These are phyloP conservation scores for Phanerochaete sordida DNA, from an alignment of 768 basidiomycete genomes.

Conservation along the genomic window DNA sequence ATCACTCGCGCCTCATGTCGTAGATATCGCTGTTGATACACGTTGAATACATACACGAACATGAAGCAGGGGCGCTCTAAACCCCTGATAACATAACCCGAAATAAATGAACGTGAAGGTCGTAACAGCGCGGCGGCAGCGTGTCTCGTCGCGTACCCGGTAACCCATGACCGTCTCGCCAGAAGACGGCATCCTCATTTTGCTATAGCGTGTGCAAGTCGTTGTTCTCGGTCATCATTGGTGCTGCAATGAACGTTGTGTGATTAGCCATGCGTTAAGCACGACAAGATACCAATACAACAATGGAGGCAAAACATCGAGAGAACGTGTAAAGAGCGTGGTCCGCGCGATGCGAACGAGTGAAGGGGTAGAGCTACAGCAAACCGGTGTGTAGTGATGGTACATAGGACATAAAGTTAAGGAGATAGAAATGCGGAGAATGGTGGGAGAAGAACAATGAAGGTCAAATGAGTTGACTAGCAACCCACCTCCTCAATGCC, in stretches of 20 bases:
- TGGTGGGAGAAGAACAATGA: background rate
- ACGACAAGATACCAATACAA: slow-evolving; percentile 2
- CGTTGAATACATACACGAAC: background rate
- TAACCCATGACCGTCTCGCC: background rate
- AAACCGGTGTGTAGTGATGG: slow-evolving; percentile 3
- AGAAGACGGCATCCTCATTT: background rate
- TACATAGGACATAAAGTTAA: background rate
- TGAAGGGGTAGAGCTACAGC: background rate
- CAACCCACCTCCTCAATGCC: slow-evolving; percentile 19
- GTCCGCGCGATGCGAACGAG: background rate
- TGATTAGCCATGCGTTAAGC: slow-evolving; percentile 9
- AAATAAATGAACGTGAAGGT: background rate
- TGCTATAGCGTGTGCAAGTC: background rate
- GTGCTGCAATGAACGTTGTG: background rate
- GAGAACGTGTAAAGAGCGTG: slow-evolving; percentile 2
- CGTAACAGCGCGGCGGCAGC: background rate
- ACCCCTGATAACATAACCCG: background rate
- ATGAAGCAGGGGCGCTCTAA: background rate
- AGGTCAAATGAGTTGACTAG: slow-evolving; percentile 6
- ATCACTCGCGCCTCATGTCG: no score
- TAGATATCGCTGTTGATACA: background rate
- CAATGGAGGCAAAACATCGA: background rate
- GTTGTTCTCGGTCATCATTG: background rate
- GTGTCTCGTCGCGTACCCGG: no score
- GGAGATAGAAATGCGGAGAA: background rate